These are phyloP conservation scores for Trypanosoma vivax DNA, from an alignment of 208 protist genomes.

Conservation along the genomic window DNA sequence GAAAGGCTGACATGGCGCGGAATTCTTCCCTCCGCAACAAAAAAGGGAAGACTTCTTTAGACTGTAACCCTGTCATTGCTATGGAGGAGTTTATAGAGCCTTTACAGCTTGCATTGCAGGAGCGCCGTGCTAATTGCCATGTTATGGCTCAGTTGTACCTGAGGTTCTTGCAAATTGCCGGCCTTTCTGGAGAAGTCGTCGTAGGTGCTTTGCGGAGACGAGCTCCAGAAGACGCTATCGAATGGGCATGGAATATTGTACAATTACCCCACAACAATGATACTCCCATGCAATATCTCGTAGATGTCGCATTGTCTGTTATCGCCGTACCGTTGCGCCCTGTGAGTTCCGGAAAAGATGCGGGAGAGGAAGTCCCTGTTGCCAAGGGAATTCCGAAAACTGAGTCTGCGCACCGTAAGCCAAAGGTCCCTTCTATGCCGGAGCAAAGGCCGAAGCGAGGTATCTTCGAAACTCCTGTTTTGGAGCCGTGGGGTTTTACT, in stretches of 20 bases:
- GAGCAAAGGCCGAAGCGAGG: slow-evolving; percentile 6
- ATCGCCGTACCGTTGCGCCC: slow-evolving; percentile 29
- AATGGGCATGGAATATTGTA: slow-evolving; percentile 79
- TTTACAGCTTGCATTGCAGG: slow-evolving; percentile 27
- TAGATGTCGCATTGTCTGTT: slow-evolving; percentile 45
- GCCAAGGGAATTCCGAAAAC: background rate
- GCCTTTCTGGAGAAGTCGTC: slow-evolving; percentile 46
- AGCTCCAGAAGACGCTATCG: slow-evolving; percentile 35
- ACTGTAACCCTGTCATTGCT: slow-evolving; percentile 5
- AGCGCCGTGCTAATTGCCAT: slow-evolving; percentile 28
- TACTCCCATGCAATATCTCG: slow-evolving; percentile 38
- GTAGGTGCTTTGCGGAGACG: slow-evolving; percentile 45
- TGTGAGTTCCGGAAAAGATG: background rate
- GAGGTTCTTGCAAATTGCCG: slow-evolving; percentile 35
- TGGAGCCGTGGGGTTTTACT: background rate
- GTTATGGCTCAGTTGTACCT: slow-evolving; percentile 53
- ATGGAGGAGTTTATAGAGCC: slow-evolving; percentile 17
- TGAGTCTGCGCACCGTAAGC: slow-evolving; percentile 1
- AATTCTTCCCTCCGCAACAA: slow-evolving; percentile 3
- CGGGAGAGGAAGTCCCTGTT: background rate
- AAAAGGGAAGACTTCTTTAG: slow-evolving; percentile 9
- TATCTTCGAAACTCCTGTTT: slow-evolving; percentile 10
- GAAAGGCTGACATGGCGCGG: slow-evolving; percentile 6
- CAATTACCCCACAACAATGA: slow-evolving; percentile 15
- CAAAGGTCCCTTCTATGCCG: background rate